These are phyloP conservation scores for Lentinula boryana DNA, from an alignment of 768 basidiomycete species.

Conservation along the genomic window DNA sequence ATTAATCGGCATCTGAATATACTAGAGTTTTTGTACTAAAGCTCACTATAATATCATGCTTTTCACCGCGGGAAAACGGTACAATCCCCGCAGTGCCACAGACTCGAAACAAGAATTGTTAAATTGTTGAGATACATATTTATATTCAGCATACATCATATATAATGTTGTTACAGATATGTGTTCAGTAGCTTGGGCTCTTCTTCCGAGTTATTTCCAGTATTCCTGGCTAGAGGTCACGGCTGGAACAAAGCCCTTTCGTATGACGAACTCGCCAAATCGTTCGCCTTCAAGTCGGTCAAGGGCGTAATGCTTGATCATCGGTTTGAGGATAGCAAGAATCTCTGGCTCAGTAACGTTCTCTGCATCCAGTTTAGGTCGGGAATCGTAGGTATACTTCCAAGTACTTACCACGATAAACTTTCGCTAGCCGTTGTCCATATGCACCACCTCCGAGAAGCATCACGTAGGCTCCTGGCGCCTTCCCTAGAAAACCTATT, in stretches of 20 bases:
- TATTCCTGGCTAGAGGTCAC: slow-evolving; percentile 75
- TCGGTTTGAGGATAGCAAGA: slow-evolving; percentile 78
- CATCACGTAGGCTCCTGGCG: slow-evolving; percentile 89
- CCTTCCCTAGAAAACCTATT: slow-evolving; percentile 95
- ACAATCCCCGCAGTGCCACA: too few relatives aligned
- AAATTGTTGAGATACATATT: too few relatives aligned
- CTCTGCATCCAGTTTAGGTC: slow-evolving; percentile 36
- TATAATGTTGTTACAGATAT: too few relatives aligned
- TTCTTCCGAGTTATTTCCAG: background rate
- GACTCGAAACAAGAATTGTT: too few relatives aligned
- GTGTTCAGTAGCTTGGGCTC: background rate
- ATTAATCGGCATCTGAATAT: too few relatives aligned
- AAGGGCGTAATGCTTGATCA: slow-evolving; percentile 92
- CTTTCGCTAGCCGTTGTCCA: slow-evolving; percentile 94
- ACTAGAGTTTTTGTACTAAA: too few relatives aligned
- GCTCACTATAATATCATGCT: too few relatives aligned
- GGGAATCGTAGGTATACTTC: background rate
- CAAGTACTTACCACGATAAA: slow-evolving; percentile 66
- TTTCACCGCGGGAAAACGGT: too few relatives aligned
- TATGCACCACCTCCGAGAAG: slow-evolving; percentile 93
- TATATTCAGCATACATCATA: too few relatives aligned
- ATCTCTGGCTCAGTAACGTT: slow-evolving; percentile 89
- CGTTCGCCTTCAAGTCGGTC: slow-evolving; percentile 83
- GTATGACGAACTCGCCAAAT: slow-evolving; percentile 93
- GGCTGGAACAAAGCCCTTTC: slow-evolving; percentile 84